phyloP scores from a whole-genome alignment of 176 grass and related monocot species.

The Hordeum vulgare region DNA sequence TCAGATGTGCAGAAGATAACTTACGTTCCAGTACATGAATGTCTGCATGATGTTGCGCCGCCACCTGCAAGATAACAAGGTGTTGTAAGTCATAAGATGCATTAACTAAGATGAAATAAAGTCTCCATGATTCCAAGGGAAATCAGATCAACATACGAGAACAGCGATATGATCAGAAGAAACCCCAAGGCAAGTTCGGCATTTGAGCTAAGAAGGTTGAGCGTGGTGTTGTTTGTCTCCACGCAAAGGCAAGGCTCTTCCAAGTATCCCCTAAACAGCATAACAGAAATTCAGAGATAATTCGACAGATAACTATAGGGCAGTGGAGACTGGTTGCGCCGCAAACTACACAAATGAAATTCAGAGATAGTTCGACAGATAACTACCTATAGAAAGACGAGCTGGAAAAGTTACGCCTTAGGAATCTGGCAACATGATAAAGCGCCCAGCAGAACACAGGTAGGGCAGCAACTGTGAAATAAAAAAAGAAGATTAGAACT shows the following conservation, averaged over 20 bases:
- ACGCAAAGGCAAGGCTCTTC: conserved; percentile 88
- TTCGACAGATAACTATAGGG: background rate
- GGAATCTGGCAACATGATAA: conserved; percentile 79
- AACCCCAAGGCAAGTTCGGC: conserved; percentile 81
- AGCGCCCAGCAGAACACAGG: conserved; percentile 95
- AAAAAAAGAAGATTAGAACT: background rate
- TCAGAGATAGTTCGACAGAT: background rate
- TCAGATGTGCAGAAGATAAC: background rate
- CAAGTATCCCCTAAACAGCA: conserved; percentile 68
- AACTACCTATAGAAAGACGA: conserved; percentile 84
- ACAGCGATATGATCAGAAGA: conserved; percentile 82
- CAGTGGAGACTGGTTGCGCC: background rate
- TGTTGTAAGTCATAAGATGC: conserved; percentile 1
- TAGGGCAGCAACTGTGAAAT: conserved; percentile 70
- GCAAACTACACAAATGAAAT: background rate
- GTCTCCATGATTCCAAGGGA: background rate
- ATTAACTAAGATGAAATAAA: background rate
- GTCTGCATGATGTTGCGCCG: conserved; percentile 73
- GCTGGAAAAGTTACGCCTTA: conserved; percentile 67
- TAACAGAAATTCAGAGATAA: background rate
- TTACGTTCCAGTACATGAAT: conserved; percentile 93
- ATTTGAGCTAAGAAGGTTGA: conserved; percentile 74
- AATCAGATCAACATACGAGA: conserved; percentile 58
- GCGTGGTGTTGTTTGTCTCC: conserved; percentile 64
- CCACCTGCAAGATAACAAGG: conserved; percentile 49